Evolutionary conservation across 768 basidiomycete genomes (phyloP).

Genomic region (Trametes punicea): DNA sequence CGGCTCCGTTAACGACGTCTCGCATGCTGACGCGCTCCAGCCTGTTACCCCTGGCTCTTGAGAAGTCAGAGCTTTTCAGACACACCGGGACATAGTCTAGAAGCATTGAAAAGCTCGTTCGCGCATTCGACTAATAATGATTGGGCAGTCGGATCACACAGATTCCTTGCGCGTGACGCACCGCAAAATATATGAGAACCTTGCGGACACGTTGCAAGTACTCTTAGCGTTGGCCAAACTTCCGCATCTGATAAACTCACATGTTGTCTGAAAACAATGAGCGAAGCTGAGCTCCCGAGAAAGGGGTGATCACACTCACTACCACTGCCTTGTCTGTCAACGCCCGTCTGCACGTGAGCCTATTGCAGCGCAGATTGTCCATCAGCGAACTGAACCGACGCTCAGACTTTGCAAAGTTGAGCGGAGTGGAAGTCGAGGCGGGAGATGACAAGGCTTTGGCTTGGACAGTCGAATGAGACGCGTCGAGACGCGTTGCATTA

Average conservation of each 20-base stretch:
- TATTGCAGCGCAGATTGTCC: conserved; percentile 81
- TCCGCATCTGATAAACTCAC: conserved; percentile 32
- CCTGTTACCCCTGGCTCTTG: not conserved
- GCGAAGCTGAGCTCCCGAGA: not conserved
- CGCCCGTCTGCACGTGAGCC: conserved; percentile 66
- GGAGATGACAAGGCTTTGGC: too few relatives aligned
- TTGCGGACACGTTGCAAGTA: conserved; percentile 25
- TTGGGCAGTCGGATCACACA: not conserved
- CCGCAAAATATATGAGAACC: conserved; percentile 89
- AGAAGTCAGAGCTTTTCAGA: not conserved
- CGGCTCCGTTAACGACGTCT: conserved; percentile 78
- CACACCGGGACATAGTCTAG: conserved; percentile 82
- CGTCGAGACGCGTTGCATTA: conserved; percentile 5
- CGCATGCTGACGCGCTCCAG: conserved; percentile 58
- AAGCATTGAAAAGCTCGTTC: conserved; percentile 74
- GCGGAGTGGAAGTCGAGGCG: too few relatives aligned
- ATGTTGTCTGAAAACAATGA: conserved; percentile 46
- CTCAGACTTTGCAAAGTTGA: not conserved
- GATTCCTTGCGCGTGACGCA: conserved; percentile 28
- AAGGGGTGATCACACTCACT: conserved; percentile 42
- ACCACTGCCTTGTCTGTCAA: conserved; percentile 82
- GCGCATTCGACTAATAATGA: conserved; percentile 68
- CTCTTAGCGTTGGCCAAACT: not conserved
- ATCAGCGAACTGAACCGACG: conserved; percentile 32
- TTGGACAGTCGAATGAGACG: not conserved